A percentile compares a stretch with the other conserved stretches of the same genome.
Conservation (phyloP, 176 grass and related monocot genomes). For the Ampelocalamus luodianensis region DNA sequence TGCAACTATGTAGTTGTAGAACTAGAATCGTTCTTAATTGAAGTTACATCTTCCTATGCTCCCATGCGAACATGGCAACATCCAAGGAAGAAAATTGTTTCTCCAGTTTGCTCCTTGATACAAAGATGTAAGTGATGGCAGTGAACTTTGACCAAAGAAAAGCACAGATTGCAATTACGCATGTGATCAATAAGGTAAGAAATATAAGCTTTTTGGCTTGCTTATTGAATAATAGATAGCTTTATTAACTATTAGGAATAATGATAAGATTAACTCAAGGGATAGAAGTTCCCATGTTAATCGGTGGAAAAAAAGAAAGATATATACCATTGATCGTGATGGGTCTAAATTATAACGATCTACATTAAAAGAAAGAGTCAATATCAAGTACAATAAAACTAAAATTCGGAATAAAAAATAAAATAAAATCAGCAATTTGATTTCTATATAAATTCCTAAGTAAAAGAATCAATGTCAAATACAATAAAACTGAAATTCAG, state of each 20-base stretch:
- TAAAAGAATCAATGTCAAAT: too few relatives aligned
- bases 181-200: background rate
- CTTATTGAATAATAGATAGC: background rate
- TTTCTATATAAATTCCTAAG: too few relatives aligned
- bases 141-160: conserved; percentile 44
- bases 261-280: background rate
- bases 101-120: conserved; percentile 53
- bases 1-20: conserved; percentile 46
- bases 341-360: too few relatives aligned
- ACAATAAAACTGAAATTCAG: too few relatives aligned
- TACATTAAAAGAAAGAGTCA: too few relatives aligned
- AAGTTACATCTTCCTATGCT: conserved; percentile 51
- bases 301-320: too few relatives aligned
- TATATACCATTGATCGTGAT: too few relatives aligned
- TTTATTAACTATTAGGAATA: background rate
- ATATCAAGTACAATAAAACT: too few relatives aligned
- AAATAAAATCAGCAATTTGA: too few relatives aligned
- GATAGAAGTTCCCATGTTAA: too few relatives aligned
- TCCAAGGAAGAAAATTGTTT: conserved; percentile 53
- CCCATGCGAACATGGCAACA: conserved; percentile 49
- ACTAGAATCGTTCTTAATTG: conserved; percentile 49
- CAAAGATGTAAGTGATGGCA: conserved; percentile 42
- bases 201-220: background rate
- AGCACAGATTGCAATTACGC: background rate
- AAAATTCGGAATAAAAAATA: too few relatives aligned